Base-by-base conservation (phyloP, 352 stramenopile species). In the Elongisporangium anandrum region DNA sequence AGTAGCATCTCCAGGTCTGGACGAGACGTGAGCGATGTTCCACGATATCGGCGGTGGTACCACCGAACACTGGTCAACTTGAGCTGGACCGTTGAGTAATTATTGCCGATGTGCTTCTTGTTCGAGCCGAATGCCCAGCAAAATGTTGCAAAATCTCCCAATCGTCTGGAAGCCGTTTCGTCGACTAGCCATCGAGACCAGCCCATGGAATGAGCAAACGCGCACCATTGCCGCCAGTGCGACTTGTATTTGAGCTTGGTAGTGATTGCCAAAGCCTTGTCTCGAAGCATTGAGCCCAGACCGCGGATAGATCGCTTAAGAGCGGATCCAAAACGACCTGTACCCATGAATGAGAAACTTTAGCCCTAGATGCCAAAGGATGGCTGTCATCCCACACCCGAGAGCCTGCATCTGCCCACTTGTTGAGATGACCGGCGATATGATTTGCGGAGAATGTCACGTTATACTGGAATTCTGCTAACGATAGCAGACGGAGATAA, bases 381-480 rank as follows among this genome's bases (percentile, higher is more conserved):
- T 61, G 16, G 45, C 16, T 41, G 15, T 16, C 41, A 52, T 29
- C 52, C 66, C 59, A 74, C 21, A 60, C 66, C 4, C 59, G 52
- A 16, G 54, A 70, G 0, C 63, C 64, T 6, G 53, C 56, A 17
- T 70, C 63, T 0, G 59, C 59, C 55, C 67, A 57, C 0, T 56
- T 50, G 17, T 73, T 66, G 5, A 56, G n/a, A 15, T 56, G 50
- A n/a, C 56, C 52, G 4, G 60, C 23, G 22, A 74, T 66, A 47
- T 74, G 63, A 21, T 57, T 51, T 10, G 66, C 52, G 0, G 66
- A 54, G 10, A 62, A 61, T 1, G 47, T 20, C 2, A 70, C 17
- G 10, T 61, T 51, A 38, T 61, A 68, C 24, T 65, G 50, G n/a
- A 73, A 63, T 22, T 73, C 66, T 0, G 57, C 59, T 16, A 69